Conservation (phyloP, 176 grass and related monocot species). For the Bolboschoenus planiculmis region DNA sequence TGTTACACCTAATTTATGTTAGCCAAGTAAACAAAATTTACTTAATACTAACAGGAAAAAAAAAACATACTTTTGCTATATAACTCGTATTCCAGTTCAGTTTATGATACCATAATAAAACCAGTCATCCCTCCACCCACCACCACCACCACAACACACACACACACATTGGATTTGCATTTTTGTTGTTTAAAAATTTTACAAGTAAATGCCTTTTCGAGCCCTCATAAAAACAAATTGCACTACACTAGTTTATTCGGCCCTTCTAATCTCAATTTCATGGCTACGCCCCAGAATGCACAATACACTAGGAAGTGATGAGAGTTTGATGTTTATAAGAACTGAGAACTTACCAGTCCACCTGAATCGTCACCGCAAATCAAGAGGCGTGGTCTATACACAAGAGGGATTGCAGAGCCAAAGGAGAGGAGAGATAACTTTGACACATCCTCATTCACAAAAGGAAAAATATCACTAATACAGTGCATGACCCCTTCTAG, state of each 20-base stretch:
- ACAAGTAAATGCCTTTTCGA: too few relatives aligned
- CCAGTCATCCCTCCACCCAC: neutral
- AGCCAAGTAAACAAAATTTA: constrained; percentile 21
- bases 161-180: neutral
- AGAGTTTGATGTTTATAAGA: constrained; percentile 10
- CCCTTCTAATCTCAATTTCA: neutral
- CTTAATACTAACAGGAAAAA: neutral
- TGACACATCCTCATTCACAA: constrained; percentile 49
- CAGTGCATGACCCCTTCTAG: constrained; percentile 77
- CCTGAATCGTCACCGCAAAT: constrained; percentile 71
- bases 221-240: neutral
- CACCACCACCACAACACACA: neutral
- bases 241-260: neutral
- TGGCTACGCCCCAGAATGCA: neutral
- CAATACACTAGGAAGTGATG: neutral
- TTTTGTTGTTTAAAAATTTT: too few relatives aligned
- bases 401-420: constrained; percentile 75
- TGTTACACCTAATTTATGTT: constrained; percentile 48
- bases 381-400: constrained; percentile 91
- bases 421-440: constrained; percentile 61
- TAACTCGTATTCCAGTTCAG: neutral
- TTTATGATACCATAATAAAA: neutral
- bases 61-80: neutral
- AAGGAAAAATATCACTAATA: constrained; percentile 82
- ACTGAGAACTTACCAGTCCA: constrained; percentile 61